Evolutionary conservation across 2,329 filamentous ascomycete species (phyloP), one percentile per base, ranked within the genome.

Genomic region (Aspergillus latus): DNA sequence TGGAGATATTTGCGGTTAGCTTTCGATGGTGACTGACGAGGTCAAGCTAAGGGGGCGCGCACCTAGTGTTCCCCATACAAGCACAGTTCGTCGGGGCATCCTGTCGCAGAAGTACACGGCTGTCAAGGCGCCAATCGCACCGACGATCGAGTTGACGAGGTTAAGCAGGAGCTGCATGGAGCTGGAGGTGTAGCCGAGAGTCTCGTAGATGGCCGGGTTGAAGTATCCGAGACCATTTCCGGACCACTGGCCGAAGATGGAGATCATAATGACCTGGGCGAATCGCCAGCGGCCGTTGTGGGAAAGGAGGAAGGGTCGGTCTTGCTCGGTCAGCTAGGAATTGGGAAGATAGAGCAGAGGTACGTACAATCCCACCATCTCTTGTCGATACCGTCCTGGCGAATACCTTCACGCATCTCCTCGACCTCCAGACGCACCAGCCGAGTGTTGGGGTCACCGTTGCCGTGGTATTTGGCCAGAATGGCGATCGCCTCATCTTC

Each of bases 211-310:
- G 37, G 72, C 73, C 6, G 79, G 72, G 66, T 80, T 80, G 68
- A 80, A 81, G 69, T 81, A 81, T 11, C 78, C 77, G 5, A 81
- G 73, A 50, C 78, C 78, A 55, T 80, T 80, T 21, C 78, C 79
- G 0, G 79, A 80, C 67, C 79, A 81, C 63, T 81, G 78, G 13
- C 78, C 78, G 54, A 81, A 81, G 58, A 80, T 70, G 44, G 78
- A 78, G 59, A 81, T 80, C 76, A 80, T 79, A 59, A 80, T 60
- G 42, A 80, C 78, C 58, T 80, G 78, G 4, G 72, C 69, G 53
- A 79, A 76, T 26, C 78, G 72, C 78, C 78, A 80, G 51, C 78
- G 77, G 43, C 77, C 78, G 47, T 68, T 75, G 68, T 79, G 77
- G 8, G 73, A 71, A 4, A 70, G 39, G 42, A 80, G 13, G 52